phyloP scores from a whole-genome alignment of 805 yeast species.

The Grigorovia yakushimaensis region DNA sequence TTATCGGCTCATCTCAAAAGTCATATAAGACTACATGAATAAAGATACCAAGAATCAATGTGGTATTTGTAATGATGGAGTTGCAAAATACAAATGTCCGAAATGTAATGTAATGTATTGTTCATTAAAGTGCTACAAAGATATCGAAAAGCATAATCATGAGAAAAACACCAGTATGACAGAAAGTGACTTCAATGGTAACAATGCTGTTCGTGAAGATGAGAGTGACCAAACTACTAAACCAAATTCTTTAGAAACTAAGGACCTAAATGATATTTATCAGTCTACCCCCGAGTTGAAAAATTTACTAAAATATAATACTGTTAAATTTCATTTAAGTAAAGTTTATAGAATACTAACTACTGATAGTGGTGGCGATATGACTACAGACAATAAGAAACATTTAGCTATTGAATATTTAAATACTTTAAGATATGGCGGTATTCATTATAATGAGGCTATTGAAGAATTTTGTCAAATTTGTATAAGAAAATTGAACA shows the following conservation, averaged over 20 bases:
- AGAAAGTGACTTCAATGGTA: not conserved
- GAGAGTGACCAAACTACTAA: not conserved
- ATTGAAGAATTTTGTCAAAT: conserved; percentile 52
- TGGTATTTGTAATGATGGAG: conserved; percentile 27
- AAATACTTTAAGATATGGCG: conserved; percentile 46
- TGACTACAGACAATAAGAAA: conserved; percentile 29
- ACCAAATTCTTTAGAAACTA: conserved; percentile 2
- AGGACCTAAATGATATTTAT: conserved; percentile 25
- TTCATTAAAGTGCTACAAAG: conserved; percentile 47
- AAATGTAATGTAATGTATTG: conserved; percentile 41
- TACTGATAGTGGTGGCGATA: conserved; percentile 13
- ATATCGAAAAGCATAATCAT: conserved; percentile 27
- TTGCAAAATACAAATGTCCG: conserved; percentile 40
- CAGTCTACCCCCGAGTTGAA: conserved; percentile 34
- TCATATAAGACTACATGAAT: not conserved
- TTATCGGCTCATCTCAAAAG: not conserved
- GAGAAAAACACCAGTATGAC: conserved; percentile 18
- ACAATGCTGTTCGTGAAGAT: not conserved
- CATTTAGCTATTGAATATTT: conserved; percentile 51
- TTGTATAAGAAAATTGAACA: conserved; percentile 7
- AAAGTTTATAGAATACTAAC: conserved; percentile 39
- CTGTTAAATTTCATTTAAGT: conserved; percentile 46
- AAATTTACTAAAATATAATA: conserved; percentile 35
- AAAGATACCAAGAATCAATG: conserved; percentile 12
- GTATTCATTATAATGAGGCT: conserved; percentile 49